Evolutionary conservation across 345 rosid species (phyloP), one percentile per base, ranked within the genome.

Genomic region (Eucalyptus urophylla): DNA sequence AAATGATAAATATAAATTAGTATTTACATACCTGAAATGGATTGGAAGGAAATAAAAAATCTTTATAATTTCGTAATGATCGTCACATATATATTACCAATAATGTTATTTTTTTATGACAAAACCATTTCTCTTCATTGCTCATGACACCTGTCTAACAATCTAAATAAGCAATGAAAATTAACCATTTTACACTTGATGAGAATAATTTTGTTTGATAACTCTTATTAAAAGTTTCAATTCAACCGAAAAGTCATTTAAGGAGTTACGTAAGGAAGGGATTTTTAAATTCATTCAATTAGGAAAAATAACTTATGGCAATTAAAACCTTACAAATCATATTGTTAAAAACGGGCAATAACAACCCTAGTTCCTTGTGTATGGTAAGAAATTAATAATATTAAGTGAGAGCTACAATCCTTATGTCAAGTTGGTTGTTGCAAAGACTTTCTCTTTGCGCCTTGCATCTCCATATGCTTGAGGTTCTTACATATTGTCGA

Each of bases 331-430:
- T 27, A 4, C 29, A 6, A 60, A 60, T 27, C 31, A 27, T 11
- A 1, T 60, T 50, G 54, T 50, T 16, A 50, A 16, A 50, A 7
- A 1, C 11, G 4, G 3, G 0, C 0, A 29, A 65, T n/a, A 6
- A 65, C 8, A 6, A 69, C 43, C 24, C 44, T 31, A 69, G 43
- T 69, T 69, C 12, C 24, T 16, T n/a, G 40, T 67, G 11, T 31
- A 15, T 16, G 80, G 43, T 69, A 69, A 69, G 43, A 17, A 69
- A 69, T 69, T 69, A 33, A 33, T 8, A 69, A 33, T 17, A 69
- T 33, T 69, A 1, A 17, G 6, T 33, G 43, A 69, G 24, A 69
- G 40, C 4, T n/a, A 67, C 24, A 69, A 69, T 31, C 7, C 24
- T 33, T 8, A 69, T 69, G 80, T 33, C 24, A 31, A 31, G 80